Evolutionary conservation across 2,329 filamentous ascomycete species (phyloP).

Genomic region (Ophiocordyceps camponoti-floridani): DNA sequence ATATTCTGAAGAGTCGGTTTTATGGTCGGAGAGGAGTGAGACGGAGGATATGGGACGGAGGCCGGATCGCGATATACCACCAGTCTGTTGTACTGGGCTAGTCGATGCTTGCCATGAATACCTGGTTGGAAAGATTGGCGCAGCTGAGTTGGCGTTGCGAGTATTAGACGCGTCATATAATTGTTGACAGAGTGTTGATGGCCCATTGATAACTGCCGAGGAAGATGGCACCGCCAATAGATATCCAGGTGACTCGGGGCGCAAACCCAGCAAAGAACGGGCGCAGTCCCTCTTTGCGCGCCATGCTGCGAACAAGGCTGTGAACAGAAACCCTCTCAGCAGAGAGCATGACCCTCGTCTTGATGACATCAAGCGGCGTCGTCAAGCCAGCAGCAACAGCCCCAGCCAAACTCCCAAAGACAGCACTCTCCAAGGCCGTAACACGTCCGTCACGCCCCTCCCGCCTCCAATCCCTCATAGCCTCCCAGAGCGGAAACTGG

Average conservation of each 20-base stretch:
- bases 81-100: no score
- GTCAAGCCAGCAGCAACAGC: conserved; percentile 75
- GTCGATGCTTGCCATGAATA: no score
- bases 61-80: no score
- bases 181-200: conserved; percentile 45
- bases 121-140: no score
- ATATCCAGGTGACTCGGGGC: conserved; percentile 86
- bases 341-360: conserved; percentile 90
- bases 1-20: no score
- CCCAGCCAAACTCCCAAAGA: conserved; percentile 72
- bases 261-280: conserved; percentile 63
- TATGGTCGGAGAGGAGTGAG: no score
- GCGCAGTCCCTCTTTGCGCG: conserved; percentile 41
- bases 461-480: conserved; percentile 50
- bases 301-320: conserved; percentile 44
- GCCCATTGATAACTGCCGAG: conserved; percentile 85
- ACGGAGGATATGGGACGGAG: no score
- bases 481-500: conserved; percentile 95
- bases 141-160: no score
- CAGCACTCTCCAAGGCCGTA: conserved; percentile 58
- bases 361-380: conserved; percentile 87
- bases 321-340: conserved; percentile 43
- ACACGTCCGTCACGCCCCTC: conserved; percentile 16
- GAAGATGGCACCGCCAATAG: conserved; percentile 84
- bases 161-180: background rate